Percentiles rank a stretch among this genome's conserved stretches.
phyloP scores from a whole-genome alignment of 192 early-diverging fungal genomes.

The Spizellomyces punctatus region DNA sequence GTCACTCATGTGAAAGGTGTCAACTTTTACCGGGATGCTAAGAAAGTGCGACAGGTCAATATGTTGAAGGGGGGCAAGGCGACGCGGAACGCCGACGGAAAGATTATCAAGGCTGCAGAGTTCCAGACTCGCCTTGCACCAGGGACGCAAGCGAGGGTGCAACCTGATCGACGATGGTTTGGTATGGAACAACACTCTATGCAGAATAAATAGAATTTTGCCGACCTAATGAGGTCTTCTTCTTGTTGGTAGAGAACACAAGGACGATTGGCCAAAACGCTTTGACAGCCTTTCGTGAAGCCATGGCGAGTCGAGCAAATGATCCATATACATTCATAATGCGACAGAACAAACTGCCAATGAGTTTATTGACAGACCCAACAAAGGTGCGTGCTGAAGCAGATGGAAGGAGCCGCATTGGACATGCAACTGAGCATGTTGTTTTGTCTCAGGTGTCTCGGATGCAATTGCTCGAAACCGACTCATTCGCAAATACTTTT shows the following conservation, averaged over 20 bases:
- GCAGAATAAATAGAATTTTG: neutral
- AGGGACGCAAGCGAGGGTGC: slow-evolving; percentile 79
- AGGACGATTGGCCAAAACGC: slow-evolving; percentile 94
- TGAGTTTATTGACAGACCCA: slow-evolving; percentile 84
- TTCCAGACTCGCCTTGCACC: slow-evolving; percentile 78
- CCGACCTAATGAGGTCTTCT: neutral
- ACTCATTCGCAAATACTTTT: slow-evolving; percentile 90
- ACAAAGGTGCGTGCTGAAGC: slow-evolving; percentile 62
- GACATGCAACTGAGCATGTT: neutral
- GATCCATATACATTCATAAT: slow-evolving; percentile 96
- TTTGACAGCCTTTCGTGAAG: slow-evolving; percentile 89
- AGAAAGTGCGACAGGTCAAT: slow-evolving; percentile 89
- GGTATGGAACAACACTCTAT: slow-evolving; percentile 50
- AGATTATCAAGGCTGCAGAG: slow-evolving; percentile 86
- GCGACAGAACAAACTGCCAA: slow-evolving; percentile 92
- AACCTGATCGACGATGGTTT: slow-evolving; percentile 96
- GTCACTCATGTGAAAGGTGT: slow-evolving; percentile 83
- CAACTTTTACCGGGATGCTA: slow-evolving; percentile 98
- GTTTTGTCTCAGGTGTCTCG: slow-evolving; percentile 44
- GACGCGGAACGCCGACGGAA: slow-evolving; percentile 80
- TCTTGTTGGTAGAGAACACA: slow-evolving; percentile 73
- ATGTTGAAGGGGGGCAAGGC: slow-evolving; percentile 91
- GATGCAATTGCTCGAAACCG: slow-evolving; percentile 96
- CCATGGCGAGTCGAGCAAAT: slow-evolving; percentile 80
- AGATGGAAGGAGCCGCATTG: neutral